These are phyloP conservation scores for Cymbopogon flexuosus DNA, from an alignment of 202 grass and related monocot genomes.

Conservation along the genomic window DNA sequence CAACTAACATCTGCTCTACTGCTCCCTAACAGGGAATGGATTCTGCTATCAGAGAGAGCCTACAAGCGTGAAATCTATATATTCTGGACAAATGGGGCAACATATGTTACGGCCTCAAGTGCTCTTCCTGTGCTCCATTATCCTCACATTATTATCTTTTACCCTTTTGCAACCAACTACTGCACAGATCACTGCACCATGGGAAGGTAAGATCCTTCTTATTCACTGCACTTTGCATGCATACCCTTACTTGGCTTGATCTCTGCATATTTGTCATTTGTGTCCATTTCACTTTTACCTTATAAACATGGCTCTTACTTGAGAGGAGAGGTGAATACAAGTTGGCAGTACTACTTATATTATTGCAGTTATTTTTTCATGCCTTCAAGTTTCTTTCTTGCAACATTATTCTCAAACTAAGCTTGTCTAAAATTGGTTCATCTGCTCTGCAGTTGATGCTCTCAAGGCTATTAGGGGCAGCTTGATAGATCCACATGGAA, in stretches of 20 bases:
- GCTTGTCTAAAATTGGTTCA: slow-evolving; percentile 14
- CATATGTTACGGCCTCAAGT: background rate
- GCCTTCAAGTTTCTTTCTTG: background rate
- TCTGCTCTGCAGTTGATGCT: slow-evolving; percentile 56
- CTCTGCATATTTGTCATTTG: background rate
- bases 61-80: slow-evolving; percentile 14
- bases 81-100: background rate
- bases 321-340: background rate
- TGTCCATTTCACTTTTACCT: slow-evolving; percentile 5
- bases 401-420: background rate
- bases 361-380: background rate
- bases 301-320: background rate
- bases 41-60: background rate
- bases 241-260: slow-evolving; percentile 12
- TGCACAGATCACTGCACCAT: slow-evolving; percentile 42
- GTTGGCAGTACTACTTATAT: background rate
- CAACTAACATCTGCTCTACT: background rate
- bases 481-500: slow-evolving; percentile 46
- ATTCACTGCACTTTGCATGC: background rate
- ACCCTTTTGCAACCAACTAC: background rate
- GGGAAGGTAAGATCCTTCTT: slow-evolving; percentile 46
- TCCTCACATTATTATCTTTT: slow-evolving; percentile 20
- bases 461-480: slow-evolving; percentile 59
- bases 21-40: slow-evolving; percentile 22
- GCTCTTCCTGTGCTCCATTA: slow-evolving; percentile 12